Evolutionary conservation across 495 filamentous ascomycete genomes (phyloP), one percentile per base, ranked within the genome.

Genomic region (Bacidia rubella): DNA sequence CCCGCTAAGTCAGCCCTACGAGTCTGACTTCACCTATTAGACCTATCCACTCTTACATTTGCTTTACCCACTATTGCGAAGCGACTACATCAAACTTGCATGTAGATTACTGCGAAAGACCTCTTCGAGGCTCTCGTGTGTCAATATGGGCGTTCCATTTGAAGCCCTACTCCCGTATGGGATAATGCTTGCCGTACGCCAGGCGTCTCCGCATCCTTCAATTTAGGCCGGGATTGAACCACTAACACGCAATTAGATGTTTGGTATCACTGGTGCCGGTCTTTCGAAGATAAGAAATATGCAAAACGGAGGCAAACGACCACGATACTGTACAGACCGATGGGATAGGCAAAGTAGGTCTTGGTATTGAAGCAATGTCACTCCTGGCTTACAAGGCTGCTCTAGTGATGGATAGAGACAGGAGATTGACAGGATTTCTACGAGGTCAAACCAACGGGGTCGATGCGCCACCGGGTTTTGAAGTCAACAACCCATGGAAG

Each of bases 361-460:
- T n/a, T n/a, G n/a, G n/a, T n/a, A n/a, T n/a, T n/a, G n/a, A n/a
- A n/a, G 49, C 47, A 40, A 24, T 51, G 1, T 29, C 47, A 23
- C 25, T 47, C 22, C 49, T 66, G 61, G 57, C 64, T 77, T 52
- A 77, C 57, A 23, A 19, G 11, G 32, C 25, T n/a, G 7, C 40
- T 32, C 29, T 49, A 97, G 92, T 99, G 93, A 95, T 97, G 89
- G 84, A 96, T 53, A 80, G 92, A 62, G 92, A 99, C 65, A 72
- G 82, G 59, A 76, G 92, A 63, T 76, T 99, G 65, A 99, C 92
- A 47, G 92, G 92, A 55, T 77, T 66, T 47, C 60, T 84, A 61
- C 76, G 93, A 71, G 93, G 89, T 38, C 92, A 99, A 67, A 84
- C 81, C 58, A 85, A 90, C 68, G 83, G 81, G 47, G 72, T 79